These are phyloP conservation scores for Colletotrichum orchidophilum DNA, from an alignment of 2,329 filamentous ascomycete genomes.

Conservation along the genomic window DNA sequence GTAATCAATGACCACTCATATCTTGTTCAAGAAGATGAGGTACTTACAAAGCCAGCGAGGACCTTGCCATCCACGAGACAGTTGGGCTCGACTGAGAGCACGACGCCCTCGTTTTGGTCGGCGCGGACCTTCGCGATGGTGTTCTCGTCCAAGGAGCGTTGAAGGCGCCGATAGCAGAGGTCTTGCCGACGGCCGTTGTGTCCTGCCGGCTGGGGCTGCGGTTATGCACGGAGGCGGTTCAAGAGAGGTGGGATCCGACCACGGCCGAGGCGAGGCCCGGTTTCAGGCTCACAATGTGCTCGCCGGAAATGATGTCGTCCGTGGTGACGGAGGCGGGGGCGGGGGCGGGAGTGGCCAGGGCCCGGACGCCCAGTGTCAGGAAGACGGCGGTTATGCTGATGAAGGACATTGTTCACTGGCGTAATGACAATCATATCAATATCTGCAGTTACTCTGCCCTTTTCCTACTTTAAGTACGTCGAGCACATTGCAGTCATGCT, in stretches of 20 bases:
- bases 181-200: slow-evolving; percentile 29
- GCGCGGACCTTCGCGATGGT: slow-evolving; percentile 49
- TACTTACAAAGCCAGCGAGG: slow-evolving; percentile 36
- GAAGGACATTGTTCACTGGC: neutral
- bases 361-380: neutral
- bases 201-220: slow-evolving; percentile 44
- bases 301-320: neutral
- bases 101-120: neutral
- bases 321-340: neutral
- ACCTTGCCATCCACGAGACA: slow-evolving; percentile 54
- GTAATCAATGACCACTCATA: neutral
- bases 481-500: too few relatives aligned
- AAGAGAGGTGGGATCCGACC: slow-evolving; percentile 41
- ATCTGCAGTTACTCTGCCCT: neutral
- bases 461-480: neutral
- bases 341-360: neutral
- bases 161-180: slow-evolving; percentile 43
- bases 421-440: neutral
- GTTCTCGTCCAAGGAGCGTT: slow-evolving; percentile 51
- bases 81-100: slow-evolving; percentile 43
- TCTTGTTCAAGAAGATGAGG: too few relatives aligned
- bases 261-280: slow-evolving; percentile 40
- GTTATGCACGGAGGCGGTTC: slow-evolving; percentile 43
- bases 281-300: slow-evolving; percentile 58
- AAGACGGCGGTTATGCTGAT: neutral